phyloP scores from a whole-genome alignment of 345 rosid genomes.

The Salix arbutifolia region DNA sequence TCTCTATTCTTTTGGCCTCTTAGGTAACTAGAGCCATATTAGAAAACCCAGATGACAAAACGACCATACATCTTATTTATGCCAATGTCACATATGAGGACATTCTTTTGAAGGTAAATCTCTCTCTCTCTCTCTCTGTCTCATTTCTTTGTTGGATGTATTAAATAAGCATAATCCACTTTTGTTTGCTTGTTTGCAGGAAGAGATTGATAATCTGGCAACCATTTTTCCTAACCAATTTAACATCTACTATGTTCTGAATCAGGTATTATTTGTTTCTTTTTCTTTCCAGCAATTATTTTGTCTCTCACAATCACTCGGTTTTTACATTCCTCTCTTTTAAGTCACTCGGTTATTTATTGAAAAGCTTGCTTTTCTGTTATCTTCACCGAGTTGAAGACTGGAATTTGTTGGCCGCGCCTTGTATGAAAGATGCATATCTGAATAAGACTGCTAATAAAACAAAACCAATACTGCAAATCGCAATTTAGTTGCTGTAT shows the following conservation, averaged over 20 bases:
- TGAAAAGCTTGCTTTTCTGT: not conserved
- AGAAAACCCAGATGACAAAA: slow-evolving; percentile 24
- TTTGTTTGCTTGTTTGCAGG: slow-evolving; percentile 17
- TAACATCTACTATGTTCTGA: slow-evolving; percentile 27
- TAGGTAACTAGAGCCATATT: slow-evolving; percentile 31
- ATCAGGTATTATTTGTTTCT: slow-evolving; percentile 16
- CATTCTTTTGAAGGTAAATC: slow-evolving; percentile 27
- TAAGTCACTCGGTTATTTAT: not conserved
- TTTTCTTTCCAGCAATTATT: not conserved
- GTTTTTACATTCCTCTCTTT: not conserved
- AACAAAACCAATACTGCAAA: not conserved
- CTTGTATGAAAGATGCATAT: not conserved
- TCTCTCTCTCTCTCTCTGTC: not conserved
- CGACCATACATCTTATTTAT: slow-evolving; percentile 23
- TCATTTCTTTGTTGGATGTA: not conserved
- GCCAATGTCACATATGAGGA: slow-evolving; percentile 29
- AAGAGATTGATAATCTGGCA: slow-evolving; percentile 22
- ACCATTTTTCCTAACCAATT: slow-evolving; percentile 13
- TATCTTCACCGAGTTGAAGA: not conserved
- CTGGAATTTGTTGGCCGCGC: not conserved
- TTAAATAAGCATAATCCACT: not conserved
- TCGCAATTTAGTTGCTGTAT: no score
- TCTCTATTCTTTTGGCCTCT: not conserved
- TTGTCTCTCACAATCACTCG: not conserved
- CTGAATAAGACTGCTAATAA: not conserved